phyloP scores from a whole-genome alignment of 441 rosid genomes.

The Hypseocharis bilobata region DNA sequence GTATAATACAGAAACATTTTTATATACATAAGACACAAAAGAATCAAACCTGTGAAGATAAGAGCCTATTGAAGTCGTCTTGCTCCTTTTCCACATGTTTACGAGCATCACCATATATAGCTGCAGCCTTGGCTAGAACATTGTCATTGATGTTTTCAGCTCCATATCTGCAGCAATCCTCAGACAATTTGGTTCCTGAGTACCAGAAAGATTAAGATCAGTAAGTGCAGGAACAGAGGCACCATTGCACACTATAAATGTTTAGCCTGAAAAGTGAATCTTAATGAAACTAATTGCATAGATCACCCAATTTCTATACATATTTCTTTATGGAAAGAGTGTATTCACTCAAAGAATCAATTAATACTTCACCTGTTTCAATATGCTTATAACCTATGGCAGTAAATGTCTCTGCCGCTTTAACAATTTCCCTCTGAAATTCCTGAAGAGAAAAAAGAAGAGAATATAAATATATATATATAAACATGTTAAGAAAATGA shows the following conservation, averaged over 20 bases:
- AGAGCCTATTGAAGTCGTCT: slow-evolving; percentile 49
- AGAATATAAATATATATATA: neutral
- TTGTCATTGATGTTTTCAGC: slow-evolving; percentile 70
- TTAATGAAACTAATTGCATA: neutral
- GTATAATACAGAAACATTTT: neutral
- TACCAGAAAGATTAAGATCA: slow-evolving; percentile 14
- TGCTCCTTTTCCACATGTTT: slow-evolving; percentile 81
- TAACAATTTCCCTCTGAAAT: slow-evolving; percentile 67
- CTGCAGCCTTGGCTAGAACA: slow-evolving; percentile 75
- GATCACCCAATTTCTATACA: neutral
- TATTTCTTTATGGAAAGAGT: slow-evolving; percentile 11
- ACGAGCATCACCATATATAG: slow-evolving; percentile 77
- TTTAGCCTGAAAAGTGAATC: slow-evolving; percentile 2
- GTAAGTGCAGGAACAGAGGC: neutral
- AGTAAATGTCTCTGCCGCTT: slow-evolving; percentile 60
- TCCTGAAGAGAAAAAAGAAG: slow-evolving; percentile 42
- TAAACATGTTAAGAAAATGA: slow-evolving; percentile 5
- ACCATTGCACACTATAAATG: neutral
- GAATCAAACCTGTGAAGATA: slow-evolving; percentile 52
- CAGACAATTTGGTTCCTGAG: slow-evolving; percentile 74
- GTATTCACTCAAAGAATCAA: slow-evolving; percentile 10
- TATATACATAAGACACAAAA: neutral
- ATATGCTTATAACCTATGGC: slow-evolving; percentile 66
- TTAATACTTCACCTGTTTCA: slow-evolving; percentile 53
- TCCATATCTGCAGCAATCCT: slow-evolving; percentile 75